phyloP scores from a whole-genome alignment of 2,329 filamentous ascomycete species.

The Curvularia sp. region DNA sequence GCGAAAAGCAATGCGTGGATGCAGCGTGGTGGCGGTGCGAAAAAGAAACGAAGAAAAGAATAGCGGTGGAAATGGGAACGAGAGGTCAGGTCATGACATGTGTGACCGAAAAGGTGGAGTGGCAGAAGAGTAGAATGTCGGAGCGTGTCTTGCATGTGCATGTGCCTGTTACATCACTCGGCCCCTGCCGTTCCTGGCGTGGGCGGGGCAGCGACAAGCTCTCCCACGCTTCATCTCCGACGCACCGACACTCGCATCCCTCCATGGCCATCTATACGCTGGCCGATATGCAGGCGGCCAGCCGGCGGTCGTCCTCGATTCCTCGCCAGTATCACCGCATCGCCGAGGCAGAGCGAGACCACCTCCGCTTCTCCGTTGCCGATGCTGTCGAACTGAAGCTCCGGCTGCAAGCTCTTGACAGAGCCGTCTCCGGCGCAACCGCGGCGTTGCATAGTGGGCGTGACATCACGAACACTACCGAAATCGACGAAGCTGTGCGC shows the following conservation, averaged over 20 bases:
- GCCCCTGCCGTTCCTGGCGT: background rate
- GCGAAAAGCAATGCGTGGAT: constrained; percentile 16
- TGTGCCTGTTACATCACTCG: constrained; percentile 19
- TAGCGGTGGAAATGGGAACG: background rate
- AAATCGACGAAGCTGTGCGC: constrained; percentile 11
- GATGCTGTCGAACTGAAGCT: constrained; percentile 29
- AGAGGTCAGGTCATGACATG: constrained; percentile 10
- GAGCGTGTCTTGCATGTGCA: constrained; percentile 13
- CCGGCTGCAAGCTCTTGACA: constrained; percentile 31
- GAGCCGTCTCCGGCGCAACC: constrained; percentile 11
- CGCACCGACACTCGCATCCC: background rate
- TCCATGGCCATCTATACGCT: constrained; percentile 18
- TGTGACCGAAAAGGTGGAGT: background rate
- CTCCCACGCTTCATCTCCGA: constrained; percentile 1
- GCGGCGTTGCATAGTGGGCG: constrained; percentile 8
- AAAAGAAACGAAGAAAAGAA: background rate
- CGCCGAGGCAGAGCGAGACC: constrained; percentile 4
- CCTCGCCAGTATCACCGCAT: constrained; percentile 16
- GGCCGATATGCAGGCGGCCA: constrained; percentile 3
- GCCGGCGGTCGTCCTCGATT: constrained; percentile 14
- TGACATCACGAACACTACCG: constrained; percentile 4
- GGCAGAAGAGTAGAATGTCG: background rate
- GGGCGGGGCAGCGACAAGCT: constrained; percentile 13
- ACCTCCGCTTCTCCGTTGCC: constrained; percentile 24
- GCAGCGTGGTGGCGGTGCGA: constrained; percentile 22